Base-by-base conservation (phyloP, 768 basidiomycete genomes). In the Holtermanniella nyarrowii region DNA sequence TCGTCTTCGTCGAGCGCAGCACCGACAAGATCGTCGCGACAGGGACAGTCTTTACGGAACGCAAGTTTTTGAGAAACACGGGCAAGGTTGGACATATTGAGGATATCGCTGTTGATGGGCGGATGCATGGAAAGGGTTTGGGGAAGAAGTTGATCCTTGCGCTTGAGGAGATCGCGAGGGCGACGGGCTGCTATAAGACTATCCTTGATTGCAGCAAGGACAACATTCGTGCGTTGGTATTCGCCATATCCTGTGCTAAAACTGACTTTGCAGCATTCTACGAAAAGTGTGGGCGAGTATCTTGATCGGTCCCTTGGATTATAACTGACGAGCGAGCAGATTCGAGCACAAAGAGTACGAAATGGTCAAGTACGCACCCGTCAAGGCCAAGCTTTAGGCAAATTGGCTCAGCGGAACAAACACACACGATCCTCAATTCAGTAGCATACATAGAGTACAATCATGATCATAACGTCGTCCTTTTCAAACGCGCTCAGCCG, bases 31-130 rank as follows among this genome's bases (percentile, higher is more conserved):
- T 99, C 66, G 84, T 91, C 42, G 91, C 77, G 20, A 81, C 84
- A 37, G 93, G 91, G 18, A 79, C 81, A 5, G 75, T 95, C 49
- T 81, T 97, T 66, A 72, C 97, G 57, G 95, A 99, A 74, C 84
- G 85, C 74, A 97, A 99, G 75, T 96, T 97, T 77, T 74, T 90
- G 41, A 79, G 90, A 39, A 81, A 79, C 1, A 75, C 87, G n/a
- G 87, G 88, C 20, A 77, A 78, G 57, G 86, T 89, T 13, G 95
- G 91, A 0, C 95, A 99, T 66, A 90, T 99, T 57, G 95, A 99
- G 73, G 95, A 99, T 69, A 95, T 99, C 56, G 91, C 88, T 2
- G 91, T 99, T 18, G 82, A 86, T 73, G 82, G 84, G 73, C 76
- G 71, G 41, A 80, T 85, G 74, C 90, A 95, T 76, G 95, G 95